Evolutionary conservation across 805 yeast genomes (phyloP).

Genomic region (Candida namnaoensis): DNA sequence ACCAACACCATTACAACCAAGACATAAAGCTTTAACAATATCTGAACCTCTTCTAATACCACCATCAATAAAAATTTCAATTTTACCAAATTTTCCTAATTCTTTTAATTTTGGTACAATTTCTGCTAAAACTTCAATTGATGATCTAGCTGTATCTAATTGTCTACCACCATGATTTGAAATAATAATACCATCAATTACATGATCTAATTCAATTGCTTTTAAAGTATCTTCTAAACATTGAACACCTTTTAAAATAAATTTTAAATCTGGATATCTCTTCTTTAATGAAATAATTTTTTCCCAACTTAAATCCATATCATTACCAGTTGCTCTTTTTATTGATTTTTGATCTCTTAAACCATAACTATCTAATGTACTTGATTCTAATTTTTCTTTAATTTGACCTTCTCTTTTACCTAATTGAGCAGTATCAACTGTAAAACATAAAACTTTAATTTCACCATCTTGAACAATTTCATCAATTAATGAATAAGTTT

Average conservation of each 20-base stretch:
- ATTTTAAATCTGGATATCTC: conserved; percentile 30
- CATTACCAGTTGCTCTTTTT: conserved; percentile 4
- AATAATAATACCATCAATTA: conserved; percentile 54
- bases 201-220: conserved; percentile 51
- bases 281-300: conserved; percentile 18
- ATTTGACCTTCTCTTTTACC: conserved; percentile 39
- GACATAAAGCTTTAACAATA: conserved; percentile 63
- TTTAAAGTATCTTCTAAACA: conserved; percentile 54
- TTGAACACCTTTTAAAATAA: conserved; percentile 57
- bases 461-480: conserved; percentile 29
- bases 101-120: conserved; percentile 35
- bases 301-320: conserved; percentile 24
- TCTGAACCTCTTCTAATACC: conserved; percentile 75
- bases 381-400: neutral
- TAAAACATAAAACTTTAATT: conserved; percentile 40
- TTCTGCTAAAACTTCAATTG: conserved; percentile 54
- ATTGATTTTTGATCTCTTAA: conserved; percentile 2
- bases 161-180: conserved; percentile 77
- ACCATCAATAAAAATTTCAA: conserved; percentile 68
- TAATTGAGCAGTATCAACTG: conserved; percentile 46
- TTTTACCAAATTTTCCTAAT: conserved; percentile 32
- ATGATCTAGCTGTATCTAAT: conserved; percentile 52
- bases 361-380: conserved; percentile 2
- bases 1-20: conserved; percentile 74
- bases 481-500: conserved; percentile 19